Base-by-base conservation (phyloP, 2,329 filamentous ascomycete species). In the Xylaria sp. region DNA sequence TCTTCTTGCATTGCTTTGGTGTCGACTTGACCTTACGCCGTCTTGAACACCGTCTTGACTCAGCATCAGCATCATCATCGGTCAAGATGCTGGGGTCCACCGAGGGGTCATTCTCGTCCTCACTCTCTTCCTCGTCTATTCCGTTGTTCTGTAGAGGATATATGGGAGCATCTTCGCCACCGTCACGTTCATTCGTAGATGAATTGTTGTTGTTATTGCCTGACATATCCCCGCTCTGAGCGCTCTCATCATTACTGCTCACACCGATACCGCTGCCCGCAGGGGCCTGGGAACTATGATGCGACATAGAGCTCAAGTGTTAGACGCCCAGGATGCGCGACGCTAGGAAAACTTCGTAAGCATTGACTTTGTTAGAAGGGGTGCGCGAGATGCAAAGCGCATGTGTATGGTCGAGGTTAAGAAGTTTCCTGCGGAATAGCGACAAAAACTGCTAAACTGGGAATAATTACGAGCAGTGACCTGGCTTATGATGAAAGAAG, bases 21-120 rank as follows among this genome's bases (percentile, higher is more conserved):
- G 4, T 28, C 12, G 42, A 33, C 12, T 42, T 45, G 0, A n/a
- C 9, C 23, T 49, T 53, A 19, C n/a, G 53, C 23, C 17, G 2
- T 19, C 40, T n/a, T n/a, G n/a, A n/a, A n/a, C n/a, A 38, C 21
- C 37, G 52, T 17, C 42, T 42, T 2, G 33, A 47, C 7, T 33
- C 40, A 47, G 52, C 2, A 19, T 3, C 9, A 7, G 37, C 56
- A 7, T 35, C 40, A 1, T 58, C 51, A 19, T n/a, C 43, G 6
- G 54, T 15, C 19, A 65, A 12, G 25, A 63, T 43, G 1, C 42
- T 49, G 12, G 58, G 49, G 6, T 11, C 9, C 8, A 65, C 60
- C 1, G 56, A 43, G 31, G 19, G 4, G 40, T 51, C 35, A 12
- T 49, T 45, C 15, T 49, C 6, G 9, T 66, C 60, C 2, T 42